A percentile compares a stretch with the other conserved stretches of the same genome.
Evolutionary conservation across 148 eudicot genomes (phyloP).

Genomic region (Dianthus caryophyllus): DNA sequence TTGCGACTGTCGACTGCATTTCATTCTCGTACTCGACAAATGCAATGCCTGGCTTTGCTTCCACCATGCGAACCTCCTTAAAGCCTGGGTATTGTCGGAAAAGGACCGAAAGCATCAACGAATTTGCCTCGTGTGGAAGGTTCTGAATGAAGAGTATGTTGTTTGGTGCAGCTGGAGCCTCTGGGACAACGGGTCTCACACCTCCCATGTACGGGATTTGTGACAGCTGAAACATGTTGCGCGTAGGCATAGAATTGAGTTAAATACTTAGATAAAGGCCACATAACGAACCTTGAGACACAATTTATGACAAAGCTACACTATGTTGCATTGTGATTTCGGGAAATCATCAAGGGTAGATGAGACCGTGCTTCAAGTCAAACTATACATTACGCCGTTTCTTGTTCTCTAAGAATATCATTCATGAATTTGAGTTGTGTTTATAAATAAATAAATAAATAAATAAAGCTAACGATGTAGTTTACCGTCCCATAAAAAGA

Average conservation of each 20-base stretch:
- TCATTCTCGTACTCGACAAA: slow-evolving; percentile 87
- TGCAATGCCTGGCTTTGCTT: slow-evolving; percentile 93
- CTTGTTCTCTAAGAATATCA: background rate
- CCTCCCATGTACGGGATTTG: slow-evolving; percentile 74
- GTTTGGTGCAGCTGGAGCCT: slow-evolving; percentile 87
- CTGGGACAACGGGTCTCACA: slow-evolving; percentile 54
- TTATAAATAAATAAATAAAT: too few species aligned
- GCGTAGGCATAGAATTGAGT: background rate
- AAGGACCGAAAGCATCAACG: slow-evolving; percentile 82
- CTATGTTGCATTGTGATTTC: background rate
- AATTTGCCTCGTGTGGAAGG: slow-evolving; percentile 77
- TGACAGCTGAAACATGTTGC: slow-evolving; percentile 50
- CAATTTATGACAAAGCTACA: background rate
- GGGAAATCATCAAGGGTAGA: background rate
- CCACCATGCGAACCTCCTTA: slow-evolving; percentile 95
- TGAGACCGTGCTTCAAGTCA: background rate
- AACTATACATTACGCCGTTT: background rate
- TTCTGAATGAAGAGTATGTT: slow-evolving; percentile 81
- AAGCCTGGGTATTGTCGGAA: slow-evolving; percentile 77
- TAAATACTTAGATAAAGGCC: background rate
- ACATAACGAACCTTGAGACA: too few species aligned
- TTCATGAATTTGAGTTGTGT: background rate
- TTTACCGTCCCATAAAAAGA: background rate
- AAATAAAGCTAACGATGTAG: background rate
- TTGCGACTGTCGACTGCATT: slow-evolving; percentile 68